These are phyloP conservation scores for Juglanconis oblonga DNA, from an alignment of 2,329 filamentous ascomycete genomes.

Conservation along the genomic window DNA sequence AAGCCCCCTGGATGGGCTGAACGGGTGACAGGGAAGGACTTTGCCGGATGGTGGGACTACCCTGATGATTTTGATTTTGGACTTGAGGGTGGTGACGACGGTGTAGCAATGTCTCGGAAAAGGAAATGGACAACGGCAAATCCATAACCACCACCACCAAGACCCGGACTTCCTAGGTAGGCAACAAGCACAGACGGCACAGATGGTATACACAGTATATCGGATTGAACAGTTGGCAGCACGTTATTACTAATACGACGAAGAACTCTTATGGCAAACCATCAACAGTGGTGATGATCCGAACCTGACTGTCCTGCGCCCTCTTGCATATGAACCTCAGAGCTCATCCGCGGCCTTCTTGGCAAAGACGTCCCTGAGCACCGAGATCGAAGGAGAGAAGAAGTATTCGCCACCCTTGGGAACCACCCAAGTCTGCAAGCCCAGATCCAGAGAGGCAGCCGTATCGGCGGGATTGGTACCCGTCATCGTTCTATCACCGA, in stretches of 20 bases:
- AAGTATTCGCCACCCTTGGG: constrained; percentile 44
- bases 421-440: constrained; percentile 36
- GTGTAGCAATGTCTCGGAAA: no score
- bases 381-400: constrained; percentile 39
- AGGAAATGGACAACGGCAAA: no score
- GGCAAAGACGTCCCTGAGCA: constrained; percentile 23
- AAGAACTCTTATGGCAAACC: no score
- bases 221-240: no score
- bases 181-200: no score
- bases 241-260: no score
- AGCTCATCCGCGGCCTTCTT: neutral
- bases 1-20: neutral
- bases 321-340: neutral
- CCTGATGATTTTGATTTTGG: neutral
- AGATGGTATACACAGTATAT: no score
- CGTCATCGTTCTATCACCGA: constrained; percentile 24
- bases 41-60: constrained; percentile 5
- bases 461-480: constrained; percentile 24
- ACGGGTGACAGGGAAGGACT: neutral
- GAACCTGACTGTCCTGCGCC: neutral
- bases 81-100: no score
- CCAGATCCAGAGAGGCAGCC: constrained; percentile 19
- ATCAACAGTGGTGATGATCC: no score
- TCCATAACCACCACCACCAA: no score
- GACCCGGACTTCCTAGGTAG: no score